Percentiles rank a stretch among this genome's conserved stretches.
Conservation (phyloP, 2,329 filamentous ascomycete species). For the Whalleya microplaca region DNA sequence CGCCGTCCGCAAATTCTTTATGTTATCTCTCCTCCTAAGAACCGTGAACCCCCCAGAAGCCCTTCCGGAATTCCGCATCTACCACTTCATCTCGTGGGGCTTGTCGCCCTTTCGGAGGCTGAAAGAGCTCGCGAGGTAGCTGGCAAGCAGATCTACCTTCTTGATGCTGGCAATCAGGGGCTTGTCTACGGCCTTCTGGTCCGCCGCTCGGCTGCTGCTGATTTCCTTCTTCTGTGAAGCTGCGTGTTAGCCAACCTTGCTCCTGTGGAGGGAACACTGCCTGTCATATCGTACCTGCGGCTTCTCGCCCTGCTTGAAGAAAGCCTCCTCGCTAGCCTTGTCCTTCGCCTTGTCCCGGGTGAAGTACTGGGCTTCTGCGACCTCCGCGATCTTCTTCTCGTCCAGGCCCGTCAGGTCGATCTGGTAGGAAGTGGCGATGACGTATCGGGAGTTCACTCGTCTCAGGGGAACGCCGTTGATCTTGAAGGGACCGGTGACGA, state of each 20-base stretch:
- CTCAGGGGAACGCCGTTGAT: conserved; percentile 98
- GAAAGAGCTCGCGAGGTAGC: conserved; percentile 95
- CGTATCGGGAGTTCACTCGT: conserved; percentile 90
- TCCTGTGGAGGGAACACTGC: not conserved
- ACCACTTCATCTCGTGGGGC: conserved; percentile 99
- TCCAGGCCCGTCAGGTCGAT: conserved; percentile 86
- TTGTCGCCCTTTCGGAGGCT: conserved; percentile 99
- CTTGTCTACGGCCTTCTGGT: conserved; percentile 99
- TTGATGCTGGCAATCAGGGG: conserved; percentile 93
- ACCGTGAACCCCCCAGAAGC: conserved; percentile 21
- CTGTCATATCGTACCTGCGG: conserved; percentile 71
- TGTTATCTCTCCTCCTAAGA: conserved; percentile 35
- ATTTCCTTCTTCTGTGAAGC: conserved; percentile 89
- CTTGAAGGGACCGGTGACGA: conserved; percentile 99
- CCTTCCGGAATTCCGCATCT: conserved; percentile 48
- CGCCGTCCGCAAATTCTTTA: conserved; percentile 50
- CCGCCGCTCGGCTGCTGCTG: conserved; percentile 85
- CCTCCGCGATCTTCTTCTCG: conserved; percentile 83
- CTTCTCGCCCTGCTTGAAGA: conserved; percentile 99
- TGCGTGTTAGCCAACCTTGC: conserved; percentile 40
- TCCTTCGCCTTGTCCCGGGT: conserved; percentile 91
- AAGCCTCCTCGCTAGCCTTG: conserved; percentile 96
- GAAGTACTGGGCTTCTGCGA: conserved; percentile 86
- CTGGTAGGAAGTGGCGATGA: conserved; percentile 87
- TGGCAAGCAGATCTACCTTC: conserved; percentile 93